Evolutionary conservation across 2,329 filamentous ascomycete species (phyloP), one percentile per base, ranked within the genome.

Genomic region (Aspergillus niger): DNA sequence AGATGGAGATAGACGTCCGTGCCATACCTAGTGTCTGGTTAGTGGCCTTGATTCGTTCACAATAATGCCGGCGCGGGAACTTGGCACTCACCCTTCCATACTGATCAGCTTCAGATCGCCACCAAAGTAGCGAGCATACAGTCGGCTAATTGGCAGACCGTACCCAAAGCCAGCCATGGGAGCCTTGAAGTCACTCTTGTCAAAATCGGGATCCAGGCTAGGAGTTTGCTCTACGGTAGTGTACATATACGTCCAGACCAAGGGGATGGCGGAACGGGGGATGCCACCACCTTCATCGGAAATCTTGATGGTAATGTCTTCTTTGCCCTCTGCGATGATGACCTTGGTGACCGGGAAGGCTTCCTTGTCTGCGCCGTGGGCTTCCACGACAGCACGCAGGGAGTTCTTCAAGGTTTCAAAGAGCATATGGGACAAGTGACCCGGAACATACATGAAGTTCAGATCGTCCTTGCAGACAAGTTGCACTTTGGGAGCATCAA

Each of bases 231-330:
- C 95, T 65, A 99, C 95, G 2, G 95, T 99, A 38, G 95, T 99
- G 77, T 99, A 99, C 95, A 98, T 99, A 77, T 99, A 99, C 11
- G 95, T 99, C 95, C 95, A 99, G n/a, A 98, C 95, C 13, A 99
- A 84, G 5, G 95, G 95, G 65, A 99, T 98, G 55, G 92, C 87
- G 70, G 91, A 96, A 70, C 95, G 84, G 0, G 95, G 92, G 56
- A 99, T 98, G 63, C 95, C 95, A 65, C 95, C 95, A 61, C 95
- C 95, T 79, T 99, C 95, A 75, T 99, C 95, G 4, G 90, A 91
- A 69, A 99, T 90, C 80, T 99, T 99, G 82, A 99, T 97, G 5
- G 95, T 99, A 71, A 99, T 99, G 72, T 99, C 95, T 79, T 99
- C 95, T 75, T 95, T 94, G 60, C 95, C 95, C 78, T 99, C 94